A percentile compares a stretch with the other conserved stretches of the same genome.
Evolutionary conservation across 1,284 basidiomycete species (phyloP).

Genomic region (Inonotus obliquus): DNA sequence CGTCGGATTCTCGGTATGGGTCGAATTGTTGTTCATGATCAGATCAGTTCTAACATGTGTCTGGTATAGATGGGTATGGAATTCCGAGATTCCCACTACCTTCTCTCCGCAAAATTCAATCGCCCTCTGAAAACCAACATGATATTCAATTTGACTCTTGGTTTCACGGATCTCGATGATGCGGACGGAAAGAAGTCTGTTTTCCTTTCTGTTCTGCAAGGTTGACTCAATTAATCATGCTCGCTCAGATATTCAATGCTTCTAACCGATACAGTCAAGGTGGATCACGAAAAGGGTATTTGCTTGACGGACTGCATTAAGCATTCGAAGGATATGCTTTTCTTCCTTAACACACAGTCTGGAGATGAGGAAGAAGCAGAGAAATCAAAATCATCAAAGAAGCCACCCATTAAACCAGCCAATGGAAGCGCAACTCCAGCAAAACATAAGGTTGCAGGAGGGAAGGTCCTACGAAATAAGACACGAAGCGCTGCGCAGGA

Average conservation of each 20-base stretch:
- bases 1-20: conserved; percentile 81
- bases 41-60: background rate
- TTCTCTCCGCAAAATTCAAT: conserved; percentile 78
- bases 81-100: conserved; percentile 86
- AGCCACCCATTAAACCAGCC: conserved; percentile 46
- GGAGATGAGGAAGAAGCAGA: conserved; percentile 47
- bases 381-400: conserved; percentile 50
- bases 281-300: conserved; percentile 64
- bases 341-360: conserved; percentile 69
- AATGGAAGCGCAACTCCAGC: conserved; percentile 56
- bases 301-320: conserved; percentile 85
- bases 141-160: conserved; percentile 82
- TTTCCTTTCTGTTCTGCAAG: background rate
- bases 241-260: conserved; percentile 80
- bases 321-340: conserved; percentile 80
- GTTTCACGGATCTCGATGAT: conserved; percentile 80
- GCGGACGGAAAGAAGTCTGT: conserved; percentile 71
- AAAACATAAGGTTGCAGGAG: conserved; percentile 73
- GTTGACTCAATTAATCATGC: background rate
- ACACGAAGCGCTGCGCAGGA: conserved; percentile 77
- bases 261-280: conserved; percentile 83
- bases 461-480: conserved; percentile 81
- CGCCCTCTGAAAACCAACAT: conserved; percentile 74
- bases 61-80: conserved; percentile 87
- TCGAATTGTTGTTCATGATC: background rate